These are phyloP conservation scores for Knoxia roxburghii DNA, from an alignment of 257 asterid species.

Conservation along the genomic window DNA sequence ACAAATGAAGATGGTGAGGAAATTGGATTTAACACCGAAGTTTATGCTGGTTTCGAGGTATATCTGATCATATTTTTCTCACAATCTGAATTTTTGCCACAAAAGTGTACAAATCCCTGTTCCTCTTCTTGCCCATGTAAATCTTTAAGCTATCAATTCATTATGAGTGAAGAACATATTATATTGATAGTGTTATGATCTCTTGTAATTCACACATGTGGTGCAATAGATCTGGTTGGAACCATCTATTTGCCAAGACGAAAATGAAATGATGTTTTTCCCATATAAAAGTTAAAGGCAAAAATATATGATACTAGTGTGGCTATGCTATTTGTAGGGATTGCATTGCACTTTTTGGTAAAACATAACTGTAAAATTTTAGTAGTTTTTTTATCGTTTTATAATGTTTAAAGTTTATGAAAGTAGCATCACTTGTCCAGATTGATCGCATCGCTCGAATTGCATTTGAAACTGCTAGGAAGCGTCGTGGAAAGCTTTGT, in stretches of 20 bases:
- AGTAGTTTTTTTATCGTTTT: background rate
- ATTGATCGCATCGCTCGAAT: constrained; percentile 94
- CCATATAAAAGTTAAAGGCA: background rate
- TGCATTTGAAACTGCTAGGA: constrained; percentile 93
- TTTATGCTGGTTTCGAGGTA: constrained; percentile 85
- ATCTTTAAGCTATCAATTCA: background rate
- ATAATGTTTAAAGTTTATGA: background rate
- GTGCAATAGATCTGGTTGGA: background rate
- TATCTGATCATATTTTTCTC: constrained; percentile 12
- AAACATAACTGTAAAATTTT: background rate
- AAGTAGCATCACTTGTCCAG: constrained; percentile 33
- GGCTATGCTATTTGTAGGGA: too few relatives aligned
- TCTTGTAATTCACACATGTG: background rate
- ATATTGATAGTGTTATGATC: background rate
- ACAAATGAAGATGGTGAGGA: constrained; percentile 78
- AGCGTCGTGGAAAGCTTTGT: constrained; percentile 83
- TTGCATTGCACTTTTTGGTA: background rate
- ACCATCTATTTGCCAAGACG: background rate
- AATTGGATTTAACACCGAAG: constrained; percentile 91
- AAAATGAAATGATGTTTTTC: background rate
- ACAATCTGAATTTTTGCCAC: background rate
- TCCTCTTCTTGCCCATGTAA: background rate
- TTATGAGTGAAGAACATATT: background rate
- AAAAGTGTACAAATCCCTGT: background rate
- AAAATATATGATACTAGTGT: background rate